A percentile compares a stretch with the other conserved stretches of the same genome.
These are phyloP conservation scores for Apiotrichum akiyoshidainum DNA, from an alignment of 1,284 basidiomycete genomes.

Conservation along the genomic window DNA sequence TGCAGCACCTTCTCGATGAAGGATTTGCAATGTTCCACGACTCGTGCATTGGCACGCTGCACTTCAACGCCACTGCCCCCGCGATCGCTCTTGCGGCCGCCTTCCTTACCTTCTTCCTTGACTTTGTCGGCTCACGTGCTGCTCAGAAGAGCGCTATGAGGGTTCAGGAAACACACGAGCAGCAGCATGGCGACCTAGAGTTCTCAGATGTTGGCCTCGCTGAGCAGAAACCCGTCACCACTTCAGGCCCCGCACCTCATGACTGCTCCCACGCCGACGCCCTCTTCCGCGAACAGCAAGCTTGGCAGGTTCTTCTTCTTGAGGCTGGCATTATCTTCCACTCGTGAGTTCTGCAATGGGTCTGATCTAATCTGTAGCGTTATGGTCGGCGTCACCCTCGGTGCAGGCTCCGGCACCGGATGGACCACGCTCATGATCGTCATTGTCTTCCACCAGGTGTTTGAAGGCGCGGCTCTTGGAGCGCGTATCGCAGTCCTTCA, in stretches of 20 bases:
- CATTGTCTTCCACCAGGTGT: conserved; percentile 40
- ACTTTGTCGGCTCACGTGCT: conserved; percentile 34
- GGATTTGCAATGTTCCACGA: conserved; percentile 50
- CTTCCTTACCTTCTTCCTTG: conserved; percentile 42
- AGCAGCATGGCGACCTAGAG: neutral
- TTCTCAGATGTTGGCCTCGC: too few relatives aligned
- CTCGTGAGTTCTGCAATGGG: conserved; percentile 1
- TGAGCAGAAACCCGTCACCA: neutral
- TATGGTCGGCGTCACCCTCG: conserved; percentile 30
- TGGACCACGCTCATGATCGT: conserved; percentile 29
- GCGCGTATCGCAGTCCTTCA: conserved; percentile 31
- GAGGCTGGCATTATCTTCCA: conserved; percentile 54
- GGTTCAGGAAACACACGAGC: neutral
- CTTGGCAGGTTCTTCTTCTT: conserved; percentile 29
- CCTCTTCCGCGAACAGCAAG: conserved; percentile 16
- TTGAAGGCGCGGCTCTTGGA: conserved; percentile 35
- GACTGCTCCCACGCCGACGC: conserved; percentile 13
- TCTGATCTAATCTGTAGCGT: conserved; percentile 1
- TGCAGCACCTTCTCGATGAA: conserved; percentile 50
- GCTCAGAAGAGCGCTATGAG: neutral
- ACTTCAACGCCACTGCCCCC: conserved; percentile 50
- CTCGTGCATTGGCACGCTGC: conserved; percentile 51
- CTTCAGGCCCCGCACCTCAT: neutral
- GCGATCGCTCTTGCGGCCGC: conserved; percentile 49
- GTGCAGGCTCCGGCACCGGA: conserved; percentile 23